Percentiles rank a stretch among this genome's conserved stretches.
Evolutionary conservation across 73 alveolate species (phyloP).

Genomic region (Paramecium octaurelia): DNA sequence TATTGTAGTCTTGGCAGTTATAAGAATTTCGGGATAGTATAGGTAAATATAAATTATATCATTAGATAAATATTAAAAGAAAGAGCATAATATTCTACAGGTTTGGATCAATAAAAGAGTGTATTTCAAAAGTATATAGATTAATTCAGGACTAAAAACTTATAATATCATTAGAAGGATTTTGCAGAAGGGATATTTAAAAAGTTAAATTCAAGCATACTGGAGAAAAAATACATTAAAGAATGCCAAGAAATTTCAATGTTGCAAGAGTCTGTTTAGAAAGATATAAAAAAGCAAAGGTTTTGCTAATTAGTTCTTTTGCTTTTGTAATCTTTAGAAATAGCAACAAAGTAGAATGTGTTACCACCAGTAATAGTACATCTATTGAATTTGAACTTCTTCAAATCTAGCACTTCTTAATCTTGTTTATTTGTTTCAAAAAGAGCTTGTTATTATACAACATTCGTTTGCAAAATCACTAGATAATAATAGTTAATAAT

Average conservation of each 20-base stretch:
- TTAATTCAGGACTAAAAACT: background rate
- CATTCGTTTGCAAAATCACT: background rate
- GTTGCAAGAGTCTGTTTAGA: background rate
- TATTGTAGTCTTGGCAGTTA: background rate
- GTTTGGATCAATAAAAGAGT: background rate
- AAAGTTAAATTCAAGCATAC: background rate
- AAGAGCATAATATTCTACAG: background rate
- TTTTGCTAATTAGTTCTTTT: background rate
- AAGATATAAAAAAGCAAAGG: background rate
- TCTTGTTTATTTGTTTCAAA: background rate
- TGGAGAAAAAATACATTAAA: background rate
- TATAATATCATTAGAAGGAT: background rate
- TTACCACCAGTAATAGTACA: background rate
- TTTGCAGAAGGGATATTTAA: background rate
- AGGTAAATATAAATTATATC: background rate
- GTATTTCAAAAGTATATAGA: background rate
- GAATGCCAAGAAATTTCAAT: background rate
- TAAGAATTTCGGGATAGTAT: background rate
- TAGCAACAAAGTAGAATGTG: background rate
- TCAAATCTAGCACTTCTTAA: background rate
- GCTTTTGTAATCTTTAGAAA: background rate
- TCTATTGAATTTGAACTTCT: background rate
- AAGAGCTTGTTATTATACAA: background rate
- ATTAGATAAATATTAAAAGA: background rate
- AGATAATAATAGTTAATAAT: background rate